A percentile compares a stretch with the other conserved stretches of the same genome.
Conservation (phyloP, 345 rosid genomes). For the Citrus cavaleriei region DNA sequence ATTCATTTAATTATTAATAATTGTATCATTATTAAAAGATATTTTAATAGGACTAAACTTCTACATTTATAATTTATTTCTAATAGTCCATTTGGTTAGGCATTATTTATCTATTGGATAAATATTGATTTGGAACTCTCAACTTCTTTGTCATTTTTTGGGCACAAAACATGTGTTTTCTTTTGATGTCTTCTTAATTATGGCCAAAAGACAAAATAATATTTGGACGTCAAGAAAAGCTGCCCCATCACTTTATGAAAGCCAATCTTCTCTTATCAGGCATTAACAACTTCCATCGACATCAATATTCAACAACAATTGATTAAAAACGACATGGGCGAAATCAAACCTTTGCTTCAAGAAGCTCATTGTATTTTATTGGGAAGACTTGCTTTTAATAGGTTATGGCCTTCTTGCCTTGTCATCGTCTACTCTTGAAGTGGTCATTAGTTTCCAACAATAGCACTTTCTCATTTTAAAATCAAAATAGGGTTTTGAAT, state of each 20-base stretch:
- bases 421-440: slow-evolving; percentile 13
- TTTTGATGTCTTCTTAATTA: not conserved
- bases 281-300: slow-evolving; percentile 12
- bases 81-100: not conserved
- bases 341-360: slow-evolving; percentile 7
- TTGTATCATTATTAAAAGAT: no score
- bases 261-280: not conserved
- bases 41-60: no score
- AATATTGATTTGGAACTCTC: not conserved
- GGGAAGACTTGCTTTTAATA: slow-evolving; percentile 8
- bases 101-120: not conserved
- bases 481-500: not conserved
- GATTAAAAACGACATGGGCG: not conserved
- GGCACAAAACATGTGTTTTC: not conserved
- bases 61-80: not conserved
- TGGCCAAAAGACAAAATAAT: slow-evolving; percentile 14
- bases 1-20: no score
- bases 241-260: not conserved
- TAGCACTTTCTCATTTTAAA: not conserved
- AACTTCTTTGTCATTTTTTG: not conserved
- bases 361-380: not conserved
- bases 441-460: slow-evolving; percentile 5
- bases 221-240: slow-evolving; percentile 1
- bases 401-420: slow-evolving; percentile 4
- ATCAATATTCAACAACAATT: slow-evolving; percentile 1